Base-by-base conservation (phyloP, 2,329 filamentous ascomycete genomes). In the Saccharata proteae region DNA sequence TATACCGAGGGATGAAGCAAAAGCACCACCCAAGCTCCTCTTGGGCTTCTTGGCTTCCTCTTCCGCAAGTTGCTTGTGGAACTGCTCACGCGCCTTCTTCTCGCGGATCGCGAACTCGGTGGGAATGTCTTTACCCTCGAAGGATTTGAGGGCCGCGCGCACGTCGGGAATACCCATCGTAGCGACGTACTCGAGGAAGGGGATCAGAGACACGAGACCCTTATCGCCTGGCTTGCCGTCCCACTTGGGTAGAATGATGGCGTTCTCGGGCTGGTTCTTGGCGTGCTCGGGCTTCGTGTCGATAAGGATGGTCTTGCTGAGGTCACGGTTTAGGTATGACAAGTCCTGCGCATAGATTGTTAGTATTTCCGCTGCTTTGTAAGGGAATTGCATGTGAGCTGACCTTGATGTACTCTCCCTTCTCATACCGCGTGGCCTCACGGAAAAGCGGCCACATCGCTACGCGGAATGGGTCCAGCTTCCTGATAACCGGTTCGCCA, bases 331-430 rank as follows among this genome's bases (percentile, higher is more conserved):
- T 29, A 98, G 74, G 60, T 93, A 96, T 3, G 85, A 85, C n/a
- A 98, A 74, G 52, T 98, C 90, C 83, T 92, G 46, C 21, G 15
- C 20, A 29, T 7, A 10, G 26, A 4, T 21, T 32, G 28, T 21
- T 26, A 11, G n/a, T 4, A 16, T 26, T 8, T 22, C 10, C 5
- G n/a, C 9, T 10, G 15, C 10, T 31, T 11, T 4, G 6, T 1
- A n/a, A 4, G 3, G 9, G 2, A 10, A 13, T n/a, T 22, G n/a
- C n/a, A n/a, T n/a, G n/a, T n/a, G 8, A 29, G 41, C 62, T 41
- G 61, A 85, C 84, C 77, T 98, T 98, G 59, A 98, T 73, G 49
- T 96, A 86, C 59, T 94, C 82, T 41, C 90, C 90, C 41, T 93
- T 80, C 59, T 94, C 80, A 55, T 93, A 98, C 48, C 86, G 82